These are phyloP conservation scores for Pseudogymnoascus sp. DNA, from an alignment of 2,329 filamentous ascomycete genomes.

Conservation along the genomic window DNA sequence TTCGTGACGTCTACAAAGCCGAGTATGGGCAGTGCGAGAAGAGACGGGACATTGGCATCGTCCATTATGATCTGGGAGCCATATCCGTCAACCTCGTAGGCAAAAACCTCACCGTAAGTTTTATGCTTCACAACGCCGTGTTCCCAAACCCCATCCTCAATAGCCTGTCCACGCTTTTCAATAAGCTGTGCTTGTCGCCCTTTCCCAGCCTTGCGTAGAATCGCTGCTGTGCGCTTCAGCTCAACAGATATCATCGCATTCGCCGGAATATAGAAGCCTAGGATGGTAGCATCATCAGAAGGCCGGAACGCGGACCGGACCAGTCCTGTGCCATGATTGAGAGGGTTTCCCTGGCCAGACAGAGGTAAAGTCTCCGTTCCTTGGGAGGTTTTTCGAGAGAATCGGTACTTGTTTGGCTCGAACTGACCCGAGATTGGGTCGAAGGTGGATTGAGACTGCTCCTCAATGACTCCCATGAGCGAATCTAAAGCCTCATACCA, in stretches of 20 bases:
- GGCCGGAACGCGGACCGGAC: constrained; percentile 89
- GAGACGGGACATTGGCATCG: constrained; percentile 77
- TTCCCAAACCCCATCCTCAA: constrained; percentile 72
- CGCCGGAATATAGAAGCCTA: constrained; percentile 89
- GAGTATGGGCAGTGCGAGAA: constrained; percentile 70
- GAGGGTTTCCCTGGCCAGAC: constrained; percentile 78
- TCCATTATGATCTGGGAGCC: constrained; percentile 80
- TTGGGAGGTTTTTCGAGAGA: constrained; percentile 68
- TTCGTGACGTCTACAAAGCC: constrained; percentile 63
- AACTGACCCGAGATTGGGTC: constrained; percentile 57
- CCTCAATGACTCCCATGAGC: constrained; percentile 63
- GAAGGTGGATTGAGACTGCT: constrained; percentile 78
- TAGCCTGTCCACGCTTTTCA: constrained; percentile 50
- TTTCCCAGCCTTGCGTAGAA: constrained; percentile 55
- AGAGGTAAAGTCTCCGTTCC: constrained; percentile 89
- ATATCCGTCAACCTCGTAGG: constrained; percentile 82
- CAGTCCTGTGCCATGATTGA: constrained; percentile 76
- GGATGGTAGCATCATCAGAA: constrained; percentile 87
- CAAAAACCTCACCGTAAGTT: constrained; percentile 71
- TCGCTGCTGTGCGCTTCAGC: constrained; percentile 62
- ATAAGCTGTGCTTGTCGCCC: constrained; percentile 47
- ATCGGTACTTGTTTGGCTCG: constrained; percentile 73
- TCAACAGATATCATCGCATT: constrained; percentile 97
- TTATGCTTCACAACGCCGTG: constrained; percentile 73
- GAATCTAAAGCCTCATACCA: constrained; percentile 75